Evolutionary conservation across 805 yeast genomes (phyloP), one percentile per base, ranked within the genome.

Genomic region (Saccharomycopsis sp.): DNA sequence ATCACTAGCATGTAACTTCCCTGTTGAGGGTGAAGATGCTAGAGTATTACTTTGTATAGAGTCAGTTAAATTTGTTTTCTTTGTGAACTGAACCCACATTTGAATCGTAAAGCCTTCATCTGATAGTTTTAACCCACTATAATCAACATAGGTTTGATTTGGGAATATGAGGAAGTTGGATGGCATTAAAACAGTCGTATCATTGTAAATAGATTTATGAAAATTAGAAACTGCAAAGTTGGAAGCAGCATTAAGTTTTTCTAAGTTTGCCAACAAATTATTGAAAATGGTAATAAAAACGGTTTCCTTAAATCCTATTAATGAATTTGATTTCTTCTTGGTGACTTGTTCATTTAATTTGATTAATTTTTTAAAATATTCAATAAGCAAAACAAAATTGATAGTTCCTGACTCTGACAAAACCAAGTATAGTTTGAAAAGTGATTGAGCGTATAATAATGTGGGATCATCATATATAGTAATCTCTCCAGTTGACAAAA

Each of bases 21-120:
- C n/a, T n/a, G n/a, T n/a, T n/a, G n/a, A n/a, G n/a, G n/a, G n/a
- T n/a, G n/a, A n/a, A n/a, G n/a, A n/a, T n/a, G n/a, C n/a, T n/a
- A n/a, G n/a, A n/a, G n/a, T n/a, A n/a, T n/a, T n/a, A n/a, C n/a
- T n/a, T n/a, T n/a, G n/a, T n/a, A n/a, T n/a, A n/a, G n/a, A n/a
- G n/a, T n/a, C n/a, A n/a, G n/a, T n/a, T n/a, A n/a, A n/a, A n/a
- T n/a, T n/a, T n/a, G n/a, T n/a, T n/a, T n/a, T n/a, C n/a, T n/a
- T n/a, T n/a, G n/a, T 53, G 21, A 65, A 36, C 41, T 62, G 63
- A 38, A 66, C 56, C 72, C 71, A 67, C 5, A 63, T 47, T 29
- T 62, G 64, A 12, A 67, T 48, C 0, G 71, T 54, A 37, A 66
- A 59, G 4, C 48, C 49, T 9, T 44, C 39, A 13, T 44, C 35